Evolutionary conservation across 2,329 filamentous ascomycete species (phyloP).

Genomic region (Cladobotryum mycophilum): DNA sequence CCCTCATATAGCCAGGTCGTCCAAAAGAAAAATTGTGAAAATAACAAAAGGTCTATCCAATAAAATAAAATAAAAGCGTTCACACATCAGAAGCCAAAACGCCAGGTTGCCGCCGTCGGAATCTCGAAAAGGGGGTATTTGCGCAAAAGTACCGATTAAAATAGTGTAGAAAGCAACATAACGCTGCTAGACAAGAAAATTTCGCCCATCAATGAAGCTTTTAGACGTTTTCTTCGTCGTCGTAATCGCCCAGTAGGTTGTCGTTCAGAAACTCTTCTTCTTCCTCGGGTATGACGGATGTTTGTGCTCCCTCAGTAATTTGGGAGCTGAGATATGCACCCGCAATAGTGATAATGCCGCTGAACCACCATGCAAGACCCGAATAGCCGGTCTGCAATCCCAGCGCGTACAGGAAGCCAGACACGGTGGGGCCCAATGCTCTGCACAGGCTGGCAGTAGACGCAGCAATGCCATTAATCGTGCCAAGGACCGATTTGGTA

Average conservation of each 20-base stretch:
- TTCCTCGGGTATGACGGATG: constrained; percentile 34
- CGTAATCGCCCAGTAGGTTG: constrained; percentile 26
- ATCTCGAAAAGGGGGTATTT: constrained; percentile 11
- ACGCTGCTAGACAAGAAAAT: constrained; percentile 2
- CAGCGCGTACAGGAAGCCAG: constrained; percentile 74
- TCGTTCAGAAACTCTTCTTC: constrained; percentile 35
- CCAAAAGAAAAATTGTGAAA: neutral
- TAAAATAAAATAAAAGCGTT: neutral
- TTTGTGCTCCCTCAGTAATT: constrained; percentile 59
- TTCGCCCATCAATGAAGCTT: neutral
- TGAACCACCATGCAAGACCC: constrained; percentile 90
- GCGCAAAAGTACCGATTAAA: constrained; percentile 6
- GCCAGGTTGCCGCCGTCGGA: neutral
- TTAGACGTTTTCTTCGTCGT: constrained; percentile 27
- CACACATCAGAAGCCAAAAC: constrained; percentile 2
- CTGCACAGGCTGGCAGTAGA: constrained; percentile 85
- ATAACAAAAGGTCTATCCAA: constrained; percentile 6
- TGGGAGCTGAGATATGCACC: constrained; percentile 71
- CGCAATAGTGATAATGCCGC: constrained; percentile 65
- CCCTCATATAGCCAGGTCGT: neutral
- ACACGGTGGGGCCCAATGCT: constrained; percentile 82
- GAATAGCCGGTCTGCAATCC: constrained; percentile 78
- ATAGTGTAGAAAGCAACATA: constrained; percentile 1
- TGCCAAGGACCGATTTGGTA: constrained; percentile 76
- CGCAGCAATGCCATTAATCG: constrained; percentile 86